Conservation (phyloP, 2,329 filamentous ascomycete species). For the Fusarium redolens region DNA sequence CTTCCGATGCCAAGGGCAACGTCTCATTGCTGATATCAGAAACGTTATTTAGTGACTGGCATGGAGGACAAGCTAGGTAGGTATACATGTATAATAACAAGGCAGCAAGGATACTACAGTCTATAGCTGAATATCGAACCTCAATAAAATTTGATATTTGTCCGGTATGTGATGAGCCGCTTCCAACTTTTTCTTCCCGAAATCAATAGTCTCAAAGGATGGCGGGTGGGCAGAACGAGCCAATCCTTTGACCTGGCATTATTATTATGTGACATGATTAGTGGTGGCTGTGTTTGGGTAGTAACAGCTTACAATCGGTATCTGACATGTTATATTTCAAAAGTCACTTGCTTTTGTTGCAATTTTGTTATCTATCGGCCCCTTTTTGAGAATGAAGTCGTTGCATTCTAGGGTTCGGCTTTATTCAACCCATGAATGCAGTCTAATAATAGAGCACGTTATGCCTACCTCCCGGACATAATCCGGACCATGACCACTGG, state of each 20-base stretch:
- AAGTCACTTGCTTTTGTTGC: not conserved
- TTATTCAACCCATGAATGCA: not conserved
- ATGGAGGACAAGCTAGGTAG: not conserved
- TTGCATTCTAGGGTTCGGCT: not conserved
- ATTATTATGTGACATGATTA: not conserved
- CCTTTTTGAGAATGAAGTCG: not conserved
- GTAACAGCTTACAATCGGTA: not conserved
- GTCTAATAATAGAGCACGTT: conserved; percentile 3
- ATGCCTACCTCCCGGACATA: not conserved
- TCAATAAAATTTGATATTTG: not conserved
- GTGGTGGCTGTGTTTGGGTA: not conserved
- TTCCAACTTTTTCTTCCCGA: not conserved
- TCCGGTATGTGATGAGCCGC: conserved; percentile 24
- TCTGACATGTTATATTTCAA: not conserved
- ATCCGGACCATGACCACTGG: not conserved
- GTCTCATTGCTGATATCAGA: conserved; percentile 14
- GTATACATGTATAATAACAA: not conserved
- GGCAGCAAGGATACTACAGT: not conserved
- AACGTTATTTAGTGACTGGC: not conserved
- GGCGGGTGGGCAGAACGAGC: not conserved
- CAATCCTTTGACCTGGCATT: conserved; percentile 3
- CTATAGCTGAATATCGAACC: not conserved
- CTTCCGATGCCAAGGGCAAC: conserved; percentile 21
- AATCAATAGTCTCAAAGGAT: not conserved
- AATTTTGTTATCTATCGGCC: not conserved